Evolutionary conservation across 2,329 filamentous ascomycete genomes (phyloP).

Genomic region (Davidsoniella virescens): DNA sequence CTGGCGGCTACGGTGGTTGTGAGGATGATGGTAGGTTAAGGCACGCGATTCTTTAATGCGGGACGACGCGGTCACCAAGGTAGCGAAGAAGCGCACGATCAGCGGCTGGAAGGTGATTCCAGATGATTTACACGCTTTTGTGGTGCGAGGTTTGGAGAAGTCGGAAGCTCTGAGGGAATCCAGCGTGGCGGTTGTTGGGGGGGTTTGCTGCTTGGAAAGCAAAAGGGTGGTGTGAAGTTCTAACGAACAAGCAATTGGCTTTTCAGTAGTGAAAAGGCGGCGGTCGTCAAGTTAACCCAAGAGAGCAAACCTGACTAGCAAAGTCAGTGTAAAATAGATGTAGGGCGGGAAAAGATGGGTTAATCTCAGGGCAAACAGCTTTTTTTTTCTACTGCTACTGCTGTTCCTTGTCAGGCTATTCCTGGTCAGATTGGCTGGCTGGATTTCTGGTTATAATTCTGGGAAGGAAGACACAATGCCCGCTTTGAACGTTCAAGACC

Average conservation of each 20-base stretch:
- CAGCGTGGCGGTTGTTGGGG: slow-evolving; percentile 10
- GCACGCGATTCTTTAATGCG: slow-evolving; percentile 10
- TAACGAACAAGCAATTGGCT: neutral
- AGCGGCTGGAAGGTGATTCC: slow-evolving; percentile 8
- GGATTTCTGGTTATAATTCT: neutral
- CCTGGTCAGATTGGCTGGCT: neutral
- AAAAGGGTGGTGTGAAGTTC: slow-evolving; percentile 3
- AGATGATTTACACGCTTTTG: slow-evolving; percentile 11
- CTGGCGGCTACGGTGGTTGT: slow-evolving; percentile 2
- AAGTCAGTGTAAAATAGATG: neutral
- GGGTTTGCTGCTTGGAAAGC: slow-evolving; percentile 2
- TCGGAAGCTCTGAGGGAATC: slow-evolving; percentile 12
- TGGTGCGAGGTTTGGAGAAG: slow-evolving; percentile 6
- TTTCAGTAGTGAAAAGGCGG: too few species aligned
- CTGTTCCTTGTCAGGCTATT: neutral
- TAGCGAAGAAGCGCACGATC: slow-evolving; percentile 11
- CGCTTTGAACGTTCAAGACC: neutral
- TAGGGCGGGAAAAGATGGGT: neutral
- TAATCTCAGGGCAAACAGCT: neutral
- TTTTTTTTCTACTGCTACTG: neutral
- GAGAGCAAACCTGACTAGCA: neutral
- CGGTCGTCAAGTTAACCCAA: too few species aligned
- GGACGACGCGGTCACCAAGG: slow-evolving; percentile 9
- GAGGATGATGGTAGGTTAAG: slow-evolving; percentile 5
- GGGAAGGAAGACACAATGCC: neutral